Conservation (phyloP, 2,329 filamentous ascomycete genomes). For the Saccharata proteae region DNA sequence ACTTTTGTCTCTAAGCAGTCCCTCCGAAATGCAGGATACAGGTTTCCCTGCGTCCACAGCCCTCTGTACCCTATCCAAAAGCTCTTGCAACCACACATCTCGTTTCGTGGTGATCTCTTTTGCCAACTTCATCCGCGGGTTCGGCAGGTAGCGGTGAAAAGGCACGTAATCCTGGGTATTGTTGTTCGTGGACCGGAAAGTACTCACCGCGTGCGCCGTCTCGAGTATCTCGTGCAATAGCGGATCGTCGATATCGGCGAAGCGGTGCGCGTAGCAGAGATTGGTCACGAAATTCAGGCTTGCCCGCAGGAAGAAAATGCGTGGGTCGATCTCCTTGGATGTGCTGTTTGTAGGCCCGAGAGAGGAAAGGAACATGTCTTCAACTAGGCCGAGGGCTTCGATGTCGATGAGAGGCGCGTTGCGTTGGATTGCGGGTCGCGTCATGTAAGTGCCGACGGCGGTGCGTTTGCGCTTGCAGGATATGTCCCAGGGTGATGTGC, state of each 20-base stretch:
- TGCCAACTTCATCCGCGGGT: constrained; percentile 1
- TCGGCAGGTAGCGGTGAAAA: constrained; percentile 1
- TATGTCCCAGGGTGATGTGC: constrained; percentile 5
- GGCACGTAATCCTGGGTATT: constrained; percentile 7
- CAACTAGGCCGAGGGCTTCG: constrained; percentile 4
- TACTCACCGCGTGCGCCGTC: constrained; percentile 2
- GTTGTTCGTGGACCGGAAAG: constrained; percentile 7
- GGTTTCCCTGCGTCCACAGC: constrained; percentile 2
- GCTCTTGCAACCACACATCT: constrained; percentile 5
- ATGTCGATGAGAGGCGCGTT: constrained; percentile 3
- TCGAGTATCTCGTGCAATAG: constrained; percentile 5
- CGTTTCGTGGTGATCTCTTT: constrained; percentile 1
- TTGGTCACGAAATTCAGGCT: constrained; percentile 6
- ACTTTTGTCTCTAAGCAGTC: background rate
- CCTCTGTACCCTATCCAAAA: constrained; percentile 2
- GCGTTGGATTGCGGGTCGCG: constrained; percentile 5
- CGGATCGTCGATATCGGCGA: constrained; percentile 3
- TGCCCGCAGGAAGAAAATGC: constrained; percentile 4
- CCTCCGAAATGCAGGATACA: constrained; percentile 4
- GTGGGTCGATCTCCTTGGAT: constrained; percentile 1
- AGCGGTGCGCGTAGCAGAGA: constrained; percentile 7
- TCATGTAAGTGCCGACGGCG: constrained; percentile 7
- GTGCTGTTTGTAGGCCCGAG: background rate
- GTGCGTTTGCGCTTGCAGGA: constrained; percentile 9
- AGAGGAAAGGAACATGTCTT: constrained; percentile 1